Evolutionary conservation across 2,329 filamentous ascomycete genomes (phyloP).

Genomic region (Colletotrichum sp.): DNA sequence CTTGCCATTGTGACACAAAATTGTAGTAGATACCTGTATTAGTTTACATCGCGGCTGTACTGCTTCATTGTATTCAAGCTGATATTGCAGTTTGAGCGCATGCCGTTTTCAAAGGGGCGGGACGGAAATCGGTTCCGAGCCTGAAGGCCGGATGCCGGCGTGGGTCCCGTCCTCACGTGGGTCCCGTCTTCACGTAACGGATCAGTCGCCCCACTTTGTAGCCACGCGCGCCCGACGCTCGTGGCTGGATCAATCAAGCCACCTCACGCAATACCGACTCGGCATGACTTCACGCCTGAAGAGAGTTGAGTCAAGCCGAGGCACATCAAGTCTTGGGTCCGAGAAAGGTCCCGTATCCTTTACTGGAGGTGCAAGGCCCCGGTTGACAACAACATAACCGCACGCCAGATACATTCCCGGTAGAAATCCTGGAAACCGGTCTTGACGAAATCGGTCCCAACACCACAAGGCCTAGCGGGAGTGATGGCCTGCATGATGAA

Average conservation of each 20-base stretch:
- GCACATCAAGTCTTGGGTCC: neutral
- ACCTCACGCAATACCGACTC: no score
- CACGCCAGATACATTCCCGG: neutral
- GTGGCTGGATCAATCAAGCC: no score
- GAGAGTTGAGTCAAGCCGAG: no score
- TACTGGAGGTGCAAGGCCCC: neutral
- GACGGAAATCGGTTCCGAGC: neutral
- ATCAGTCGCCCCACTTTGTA: no score
- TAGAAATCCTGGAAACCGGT: neutral
- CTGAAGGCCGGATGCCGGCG: no score
- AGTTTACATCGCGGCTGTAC: neutral
- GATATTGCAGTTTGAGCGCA: neutral
- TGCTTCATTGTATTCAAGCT: neutral
- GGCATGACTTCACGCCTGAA: no score
- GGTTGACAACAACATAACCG: neutral
- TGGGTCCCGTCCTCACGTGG: no score
- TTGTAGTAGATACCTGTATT: neutral
- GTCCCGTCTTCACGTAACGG: no score
- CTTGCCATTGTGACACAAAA: neutral
- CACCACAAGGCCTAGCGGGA: neutral
- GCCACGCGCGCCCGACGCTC: no score
- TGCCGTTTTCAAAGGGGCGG: neutral
- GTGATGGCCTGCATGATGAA: neutral
- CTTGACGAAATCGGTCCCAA: neutral
- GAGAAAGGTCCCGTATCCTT: neutral